Evolutionary conservation across 1,139 yeast genomes (phyloP).

Genomic region (Hansenula anomala): DNA sequence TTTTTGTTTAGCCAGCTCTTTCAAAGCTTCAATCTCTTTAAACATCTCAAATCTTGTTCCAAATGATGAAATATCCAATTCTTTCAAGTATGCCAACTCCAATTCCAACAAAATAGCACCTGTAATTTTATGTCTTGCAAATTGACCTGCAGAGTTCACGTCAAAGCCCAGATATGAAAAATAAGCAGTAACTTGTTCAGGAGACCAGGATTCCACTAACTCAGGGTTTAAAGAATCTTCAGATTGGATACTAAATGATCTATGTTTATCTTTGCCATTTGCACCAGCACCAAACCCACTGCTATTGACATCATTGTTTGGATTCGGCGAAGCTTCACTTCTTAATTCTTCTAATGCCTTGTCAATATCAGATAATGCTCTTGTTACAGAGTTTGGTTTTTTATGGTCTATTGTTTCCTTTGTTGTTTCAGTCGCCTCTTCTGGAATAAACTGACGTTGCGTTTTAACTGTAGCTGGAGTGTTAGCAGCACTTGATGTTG

Average conservation of each 20-base stretch:
- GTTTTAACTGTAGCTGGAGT: conserved; percentile 14
- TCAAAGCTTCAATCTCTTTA: conserved; percentile 78
- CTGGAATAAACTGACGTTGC: conserved; percentile 1
- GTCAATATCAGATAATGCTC: conserved; percentile 78
- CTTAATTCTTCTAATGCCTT: conserved; percentile 74
- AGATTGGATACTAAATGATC: conserved; percentile 10
- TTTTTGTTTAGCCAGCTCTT: conserved; percentile 19
- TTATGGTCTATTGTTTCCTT: conserved; percentile 13
- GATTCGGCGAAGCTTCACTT: conserved; percentile 21
- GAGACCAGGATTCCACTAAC: conserved; percentile 68
- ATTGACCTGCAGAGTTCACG: conserved; percentile 65
- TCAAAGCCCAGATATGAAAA: conserved; percentile 75
- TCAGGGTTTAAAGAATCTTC: conserved; percentile 37
- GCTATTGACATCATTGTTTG: neutral
- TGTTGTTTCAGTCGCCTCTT: neutral
- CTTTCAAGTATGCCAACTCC: conserved; percentile 82
- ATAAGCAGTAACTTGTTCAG: conserved; percentile 77
- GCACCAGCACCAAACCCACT: too few relatives aligned
- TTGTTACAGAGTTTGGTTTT: conserved; percentile 31
- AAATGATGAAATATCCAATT: conserved; percentile 84
- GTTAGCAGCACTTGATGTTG: conserved; percentile 2
- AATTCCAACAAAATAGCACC: conserved; percentile 82
- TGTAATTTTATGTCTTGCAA: conserved; percentile 81
- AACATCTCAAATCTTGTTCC: conserved; percentile 93
- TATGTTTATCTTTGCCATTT: conserved; percentile 3